A percentile compares a stretch with the other conserved stretches of the same genome.
These are phyloP conservation scores for Vicia villosa DNA, from an alignment of 306 rosid genomes.

Conservation along the genomic window DNA sequence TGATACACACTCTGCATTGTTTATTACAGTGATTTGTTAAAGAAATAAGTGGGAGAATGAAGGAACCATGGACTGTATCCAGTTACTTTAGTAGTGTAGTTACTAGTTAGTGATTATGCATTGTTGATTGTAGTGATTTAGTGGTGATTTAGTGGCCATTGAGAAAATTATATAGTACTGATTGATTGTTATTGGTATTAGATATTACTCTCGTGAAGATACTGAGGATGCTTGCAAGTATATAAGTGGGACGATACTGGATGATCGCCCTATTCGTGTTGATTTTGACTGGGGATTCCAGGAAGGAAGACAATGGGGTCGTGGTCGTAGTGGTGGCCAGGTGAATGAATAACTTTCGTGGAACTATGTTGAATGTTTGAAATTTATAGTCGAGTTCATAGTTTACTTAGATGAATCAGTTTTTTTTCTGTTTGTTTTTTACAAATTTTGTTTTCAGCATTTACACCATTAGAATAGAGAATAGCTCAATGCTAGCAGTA, in stretches of 20 bases:
- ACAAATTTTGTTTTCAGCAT: not conserved
- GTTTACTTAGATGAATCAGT: not conserved
- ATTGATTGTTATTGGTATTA: slow-evolving; percentile 29
- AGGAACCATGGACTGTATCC: not conserved
- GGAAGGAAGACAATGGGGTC: slow-evolving; percentile 99
- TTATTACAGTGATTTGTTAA: not conserved
- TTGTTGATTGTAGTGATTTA: slow-evolving; percentile 6
- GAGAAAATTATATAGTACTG: not conserved
- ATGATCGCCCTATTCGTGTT: slow-evolving; percentile 98
- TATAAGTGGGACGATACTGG: slow-evolving; percentile 94
- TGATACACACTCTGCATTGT: no score
- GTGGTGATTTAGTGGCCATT: slow-evolving; percentile 5
- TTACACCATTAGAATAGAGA: not conserved
- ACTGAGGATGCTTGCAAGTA: slow-evolving; percentile 93
- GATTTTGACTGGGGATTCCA: slow-evolving; percentile 99
- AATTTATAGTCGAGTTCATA: not conserved
- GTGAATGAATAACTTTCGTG: slow-evolving; percentile 44
- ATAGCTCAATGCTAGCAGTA: not conserved
- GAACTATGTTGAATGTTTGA: not conserved
- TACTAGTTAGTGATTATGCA: not conserved
- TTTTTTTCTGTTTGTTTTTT: not conserved
- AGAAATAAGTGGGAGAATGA: not conserved
- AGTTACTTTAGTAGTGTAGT: slow-evolving; percentile 1
- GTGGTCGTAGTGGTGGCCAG: slow-evolving; percentile 99
- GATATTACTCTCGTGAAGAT: slow-evolving; percentile 95